Percentiles rank a stretch among this genome's conserved stretches.
Conservation (phyloP, 2,329 filamentous ascomycete genomes). For the Fusarium acutatum region DNA sequence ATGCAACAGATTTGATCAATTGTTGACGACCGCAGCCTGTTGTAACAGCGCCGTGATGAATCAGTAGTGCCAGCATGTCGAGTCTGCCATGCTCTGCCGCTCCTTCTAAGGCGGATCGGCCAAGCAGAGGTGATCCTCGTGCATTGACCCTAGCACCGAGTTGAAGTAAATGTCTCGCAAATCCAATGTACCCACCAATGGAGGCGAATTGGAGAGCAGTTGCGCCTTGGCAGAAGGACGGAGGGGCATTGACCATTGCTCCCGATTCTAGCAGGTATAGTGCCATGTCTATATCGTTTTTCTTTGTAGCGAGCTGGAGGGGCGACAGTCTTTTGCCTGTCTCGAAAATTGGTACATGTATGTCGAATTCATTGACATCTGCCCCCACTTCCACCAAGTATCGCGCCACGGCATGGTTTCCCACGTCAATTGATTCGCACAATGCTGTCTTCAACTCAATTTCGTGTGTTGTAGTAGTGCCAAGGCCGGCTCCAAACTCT, state of each 20-base stretch:
- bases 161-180: accelerated
- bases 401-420: accelerated
- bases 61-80: accelerated
- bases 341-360: too few species aligned
- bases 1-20: accelerated
- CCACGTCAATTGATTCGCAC: accelerated
- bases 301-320: too few species aligned
- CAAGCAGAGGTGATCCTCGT: accelerated
- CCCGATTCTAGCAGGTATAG: accelerated
- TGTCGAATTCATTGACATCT: not conserved
- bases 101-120: not conserved
- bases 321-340: too few species aligned
- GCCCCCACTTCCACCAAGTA: not conserved
- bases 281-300: not conserved
- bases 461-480: not conserved
- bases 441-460: accelerated
- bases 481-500: not conserved
- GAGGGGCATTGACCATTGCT: not conserved
- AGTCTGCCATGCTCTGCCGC: accelerated
- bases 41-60: accelerated
- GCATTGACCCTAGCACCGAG: not conserved
- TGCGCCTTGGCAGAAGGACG: accelerated
- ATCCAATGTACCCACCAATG: accelerated
- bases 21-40: accelerated
- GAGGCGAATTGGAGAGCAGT: not conserved